phyloP scores from a whole-genome alignment of 2,329 filamentous ascomycete species.

The Acrodontium crateriforme region DNA sequence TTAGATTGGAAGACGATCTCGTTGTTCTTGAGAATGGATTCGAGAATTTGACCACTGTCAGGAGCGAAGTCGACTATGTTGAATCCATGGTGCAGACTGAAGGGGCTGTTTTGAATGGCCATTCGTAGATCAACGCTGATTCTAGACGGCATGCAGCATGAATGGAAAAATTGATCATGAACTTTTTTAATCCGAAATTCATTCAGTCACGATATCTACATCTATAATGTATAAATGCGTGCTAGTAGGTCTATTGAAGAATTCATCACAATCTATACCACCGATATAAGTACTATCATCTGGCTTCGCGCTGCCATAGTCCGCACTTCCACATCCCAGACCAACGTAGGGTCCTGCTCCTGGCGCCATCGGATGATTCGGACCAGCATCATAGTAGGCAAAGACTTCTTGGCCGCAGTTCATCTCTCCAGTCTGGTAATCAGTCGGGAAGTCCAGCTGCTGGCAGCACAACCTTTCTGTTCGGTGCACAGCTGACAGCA shows the following conservation, averaged over 20 bases:
- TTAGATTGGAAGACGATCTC: constrained; percentile 81
- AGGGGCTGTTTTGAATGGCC: not conserved
- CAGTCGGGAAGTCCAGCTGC: constrained; percentile 16
- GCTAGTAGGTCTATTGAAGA: too few species aligned
- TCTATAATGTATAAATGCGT: too few species aligned
- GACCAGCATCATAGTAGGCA: constrained; percentile 17
- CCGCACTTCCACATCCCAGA: constrained; percentile 15
- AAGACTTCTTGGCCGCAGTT: constrained; percentile 17
- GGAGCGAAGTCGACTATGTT: constrained; percentile 35
- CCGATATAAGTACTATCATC: constrained; percentile 19
- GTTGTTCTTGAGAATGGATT: constrained; percentile 63
- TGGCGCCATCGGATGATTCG: constrained; percentile 17
- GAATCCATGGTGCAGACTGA: constrained; percentile 1
- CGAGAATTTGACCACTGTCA: constrained; percentile 75
- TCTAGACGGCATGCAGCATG: too few species aligned
- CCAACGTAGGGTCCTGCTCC: constrained; percentile 18
- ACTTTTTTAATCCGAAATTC: too few species aligned
- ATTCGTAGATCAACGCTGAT: too few species aligned
- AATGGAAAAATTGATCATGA: too few species aligned
- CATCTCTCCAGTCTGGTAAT: constrained; percentile 11
- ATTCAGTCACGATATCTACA: too few species aligned
- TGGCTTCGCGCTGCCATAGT: constrained; percentile 14
- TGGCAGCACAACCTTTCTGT: constrained; percentile 15
- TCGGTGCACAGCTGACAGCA: constrained; percentile 22
- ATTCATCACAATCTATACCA: too few species aligned